Evolutionary conservation across 352 stramenopile species (phyloP), one percentile per base, ranked within the genome.

Genomic region (Phytophthora aleatoria): DNA sequence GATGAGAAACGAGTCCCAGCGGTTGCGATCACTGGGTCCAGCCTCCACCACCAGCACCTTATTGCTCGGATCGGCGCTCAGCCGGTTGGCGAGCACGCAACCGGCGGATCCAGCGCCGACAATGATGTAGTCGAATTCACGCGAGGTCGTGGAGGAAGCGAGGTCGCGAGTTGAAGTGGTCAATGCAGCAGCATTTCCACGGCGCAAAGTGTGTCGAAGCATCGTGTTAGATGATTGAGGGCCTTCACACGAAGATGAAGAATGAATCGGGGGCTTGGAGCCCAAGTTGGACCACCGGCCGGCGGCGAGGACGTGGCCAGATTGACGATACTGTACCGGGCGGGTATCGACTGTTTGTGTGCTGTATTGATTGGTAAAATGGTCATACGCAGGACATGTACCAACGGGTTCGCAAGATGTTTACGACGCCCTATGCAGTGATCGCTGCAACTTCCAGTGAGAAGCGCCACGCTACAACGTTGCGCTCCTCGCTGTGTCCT

Each of bases 101-200:
- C 93, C 92, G 8, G 90, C 91, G 0, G 89, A 94, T 20, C 93
- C 93, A 13, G 71, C 91, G 57, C 93, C 93, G n/a, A 98, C 85
- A 55, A 98, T 87, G 53, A 98, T 83, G 73, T 96, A 98, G 76
- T 98, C 92, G 70, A 80, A 92, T 56, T 86, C 79, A 27, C 63
- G 35, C 3, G 58, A 67, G 3, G 53, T 28, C 1, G 52, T 30
- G n/a, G 65, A 50, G 24, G 67, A 68, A 45, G 71, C 67, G 55
- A 83, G 55, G 9, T 61, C 64, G 52, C 73, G 71, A 6, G 50
- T 30, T 16, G 61, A 24, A 44, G 53, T 20, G 16, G 35, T 39
- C 3, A 31, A 31, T 3, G 42, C 6, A 11, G 3, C 52, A 42
- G 27, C 26, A 33, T 45, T 57, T 49, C 38, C 24, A 20, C 15